A percentile compares a stretch with the other conserved stretches of the same genome.
These are phyloP conservation scores for Carex scoparia DNA, from an alignment of 176 grass and related monocot species.

Conservation along the genomic window DNA sequence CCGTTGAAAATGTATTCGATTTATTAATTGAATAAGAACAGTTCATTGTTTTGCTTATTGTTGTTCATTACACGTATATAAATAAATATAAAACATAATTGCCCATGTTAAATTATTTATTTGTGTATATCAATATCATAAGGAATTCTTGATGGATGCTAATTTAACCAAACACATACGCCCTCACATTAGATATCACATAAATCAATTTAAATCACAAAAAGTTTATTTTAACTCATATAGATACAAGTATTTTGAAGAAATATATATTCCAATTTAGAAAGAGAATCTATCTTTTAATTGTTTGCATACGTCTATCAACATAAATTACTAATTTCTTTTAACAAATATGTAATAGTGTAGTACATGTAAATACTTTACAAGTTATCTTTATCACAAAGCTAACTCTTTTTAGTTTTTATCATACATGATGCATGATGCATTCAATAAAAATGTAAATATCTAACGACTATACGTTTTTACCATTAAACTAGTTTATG, in stretches of 20 bases:
- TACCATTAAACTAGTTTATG: too few relatives aligned
- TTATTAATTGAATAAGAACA: neutral
- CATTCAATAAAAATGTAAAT: too few relatives aligned
- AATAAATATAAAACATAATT: neutral
- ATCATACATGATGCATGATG: too few relatives aligned
- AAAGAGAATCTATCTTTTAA: neutral
- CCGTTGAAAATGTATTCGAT: neutral
- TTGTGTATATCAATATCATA: neutral
- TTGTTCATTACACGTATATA: neutral
- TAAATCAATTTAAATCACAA: neutral
- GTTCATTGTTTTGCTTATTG: neutral
- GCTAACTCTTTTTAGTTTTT: too few relatives aligned
- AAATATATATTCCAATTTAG: neutral
- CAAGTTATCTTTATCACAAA: too few relatives aligned
- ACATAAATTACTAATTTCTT: too few relatives aligned
- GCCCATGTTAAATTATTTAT: neutral
- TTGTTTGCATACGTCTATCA: too few relatives aligned
- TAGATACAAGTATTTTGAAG: neutral
- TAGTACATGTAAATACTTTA: too few relatives aligned
- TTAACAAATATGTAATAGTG: too few relatives aligned
- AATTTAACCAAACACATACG: neutral
- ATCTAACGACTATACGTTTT: too few relatives aligned
- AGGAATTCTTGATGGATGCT: neutral
- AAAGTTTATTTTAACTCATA: neutral
- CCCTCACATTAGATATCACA: neutral